A percentile compares a stretch with the other conserved stretches of the same genome.
These are phyloP conservation scores for Papiliotrema terrestris DNA, from an alignment of 1,284 basidiomycete species.

Conservation along the genomic window DNA sequence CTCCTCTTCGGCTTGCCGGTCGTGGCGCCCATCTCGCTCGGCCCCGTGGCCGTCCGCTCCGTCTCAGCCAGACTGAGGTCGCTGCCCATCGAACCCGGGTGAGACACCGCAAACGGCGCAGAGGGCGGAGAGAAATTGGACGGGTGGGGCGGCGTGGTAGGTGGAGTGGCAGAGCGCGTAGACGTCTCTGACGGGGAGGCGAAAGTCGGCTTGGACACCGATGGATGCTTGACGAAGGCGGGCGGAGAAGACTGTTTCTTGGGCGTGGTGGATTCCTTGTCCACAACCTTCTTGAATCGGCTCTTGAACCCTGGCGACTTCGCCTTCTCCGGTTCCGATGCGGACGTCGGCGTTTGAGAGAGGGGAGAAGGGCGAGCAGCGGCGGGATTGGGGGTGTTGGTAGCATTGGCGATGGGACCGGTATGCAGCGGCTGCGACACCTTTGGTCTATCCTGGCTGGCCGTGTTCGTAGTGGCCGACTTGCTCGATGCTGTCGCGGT, in stretches of 20 bases:
- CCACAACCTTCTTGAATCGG: constrained; percentile 66
- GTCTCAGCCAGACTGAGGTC: constrained; percentile 42
- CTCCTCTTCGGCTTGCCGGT: constrained; percentile 52
- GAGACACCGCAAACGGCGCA: constrained; percentile 27
- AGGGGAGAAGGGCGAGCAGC: constrained; percentile 32
- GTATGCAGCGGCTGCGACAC: constrained; percentile 24
- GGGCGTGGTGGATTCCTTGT: constrained; percentile 26
- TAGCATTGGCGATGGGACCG: constrained; percentile 35
- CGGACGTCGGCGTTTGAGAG: constrained; percentile 18
- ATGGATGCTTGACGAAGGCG: background rate
- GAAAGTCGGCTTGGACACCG: constrained; percentile 10
- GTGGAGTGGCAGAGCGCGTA: constrained; percentile 28
- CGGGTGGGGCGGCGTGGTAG: constrained; percentile 28
- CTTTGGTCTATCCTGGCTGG: constrained; percentile 5
- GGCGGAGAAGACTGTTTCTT: constrained; percentile 16
- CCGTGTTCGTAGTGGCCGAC: background rate
- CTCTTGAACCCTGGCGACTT: constrained; percentile 62
- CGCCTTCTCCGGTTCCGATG: constrained; percentile 54
- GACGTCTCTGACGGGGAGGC: constrained; percentile 34
- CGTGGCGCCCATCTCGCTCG: constrained; percentile 49
- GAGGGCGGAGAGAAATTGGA: constrained; percentile 21
- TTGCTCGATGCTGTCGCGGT: background rate
- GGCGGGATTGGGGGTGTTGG: constrained; percentile 17
- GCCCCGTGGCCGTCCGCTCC: constrained; percentile 35
- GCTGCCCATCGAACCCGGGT: constrained; percentile 32